Evolutionary conservation across 2,329 filamentous ascomycete species (phyloP), one percentile per base, ranked within the genome.

Genomic region (Leptosphaerulina australis): DNA sequence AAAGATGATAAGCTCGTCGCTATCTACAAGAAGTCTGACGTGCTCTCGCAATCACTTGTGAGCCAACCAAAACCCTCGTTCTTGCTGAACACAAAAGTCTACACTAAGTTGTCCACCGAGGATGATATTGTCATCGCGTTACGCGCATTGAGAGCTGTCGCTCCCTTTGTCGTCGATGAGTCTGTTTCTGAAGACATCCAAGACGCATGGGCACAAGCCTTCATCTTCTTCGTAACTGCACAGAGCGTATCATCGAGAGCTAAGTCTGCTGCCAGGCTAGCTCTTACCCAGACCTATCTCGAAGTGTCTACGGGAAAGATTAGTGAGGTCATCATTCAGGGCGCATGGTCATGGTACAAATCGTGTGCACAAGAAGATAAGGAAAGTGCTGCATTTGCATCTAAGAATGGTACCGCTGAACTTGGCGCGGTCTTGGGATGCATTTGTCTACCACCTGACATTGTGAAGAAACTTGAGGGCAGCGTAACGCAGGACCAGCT

Each of bases 21-120:
- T 3, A 70, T 86, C 26, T 71, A 83, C 17, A 87, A 88, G 63
- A 86, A 85, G 62, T 80, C 83, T 18, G 77, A 83, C 22, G 75
- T 91, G 20, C 71, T 81, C 18, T 82, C 85, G 39, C 85, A 90
- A 61, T 84, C 84, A 9, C 79, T 96, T 52, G 79, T 81, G 2
- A 72, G 86, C 28, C 85, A 87, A n/a, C 86, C 90, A 0, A 96
- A 96, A 69, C 86, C 89, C 11, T 96, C 93, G 0, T 94, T 96
- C 70, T 77, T 97, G 15, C 79, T 97, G 5, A 96, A 90, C 64
- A 82, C 88, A 25, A 88, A 89, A 54, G 84, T 96, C 4, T 97
- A 94, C 73, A 86, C 87, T 28, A 97, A 96, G 67, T 66, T 96
- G 18, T 80, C 81, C 2, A 75, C 79, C 0, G 85, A 88, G 47